Percentiles rank a stretch among this genome's conserved stretches.
Conservation (phyloP, 192 early-diverging fungal genomes). For the Kappamyces sp. region DNA sequence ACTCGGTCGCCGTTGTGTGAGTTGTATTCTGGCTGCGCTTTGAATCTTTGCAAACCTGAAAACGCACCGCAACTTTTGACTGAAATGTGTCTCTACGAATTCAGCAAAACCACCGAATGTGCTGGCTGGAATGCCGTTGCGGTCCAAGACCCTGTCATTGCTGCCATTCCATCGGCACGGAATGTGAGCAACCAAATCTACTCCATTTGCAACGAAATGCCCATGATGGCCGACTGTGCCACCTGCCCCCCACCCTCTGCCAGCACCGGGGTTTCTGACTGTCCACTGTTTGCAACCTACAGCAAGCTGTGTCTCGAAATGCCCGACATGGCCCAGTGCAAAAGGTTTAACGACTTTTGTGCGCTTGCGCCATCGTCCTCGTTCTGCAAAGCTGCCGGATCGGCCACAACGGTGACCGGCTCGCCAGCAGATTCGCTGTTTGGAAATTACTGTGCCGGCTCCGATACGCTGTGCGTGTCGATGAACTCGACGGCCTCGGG, state of each 20-base stretch:
- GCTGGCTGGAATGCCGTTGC: too few species aligned
- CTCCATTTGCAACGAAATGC: constrained; percentile 5
- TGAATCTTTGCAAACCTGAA: too few species aligned
- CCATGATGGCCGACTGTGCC: neutral
- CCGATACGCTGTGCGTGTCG: neutral
- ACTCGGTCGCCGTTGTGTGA: too few species aligned
- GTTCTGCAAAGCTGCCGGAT: neutral
- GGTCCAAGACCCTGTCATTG: too few species aligned
- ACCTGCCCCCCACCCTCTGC: neutral
- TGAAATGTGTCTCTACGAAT: neutral
- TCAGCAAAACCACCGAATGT: neutral
- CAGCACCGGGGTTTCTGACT: neutral
- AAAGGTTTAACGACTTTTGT: neutral
- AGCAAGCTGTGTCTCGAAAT: neutral
- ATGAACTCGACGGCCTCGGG: neutral
- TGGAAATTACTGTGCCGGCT: neutral
- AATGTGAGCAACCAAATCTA: neutral
- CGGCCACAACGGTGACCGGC: neutral
- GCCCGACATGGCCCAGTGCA: constrained; percentile 3
- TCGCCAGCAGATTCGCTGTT: neutral
- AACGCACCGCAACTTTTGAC: too few species aligned
- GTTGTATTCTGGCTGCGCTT: too few species aligned
- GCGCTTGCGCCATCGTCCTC: neutral
- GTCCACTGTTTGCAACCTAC: neutral
- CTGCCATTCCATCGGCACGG: neutral